Evolutionary conservation across 2,329 filamentous ascomycete species (phyloP).

Genomic region (Drechslerella stenobrocha): DNA sequence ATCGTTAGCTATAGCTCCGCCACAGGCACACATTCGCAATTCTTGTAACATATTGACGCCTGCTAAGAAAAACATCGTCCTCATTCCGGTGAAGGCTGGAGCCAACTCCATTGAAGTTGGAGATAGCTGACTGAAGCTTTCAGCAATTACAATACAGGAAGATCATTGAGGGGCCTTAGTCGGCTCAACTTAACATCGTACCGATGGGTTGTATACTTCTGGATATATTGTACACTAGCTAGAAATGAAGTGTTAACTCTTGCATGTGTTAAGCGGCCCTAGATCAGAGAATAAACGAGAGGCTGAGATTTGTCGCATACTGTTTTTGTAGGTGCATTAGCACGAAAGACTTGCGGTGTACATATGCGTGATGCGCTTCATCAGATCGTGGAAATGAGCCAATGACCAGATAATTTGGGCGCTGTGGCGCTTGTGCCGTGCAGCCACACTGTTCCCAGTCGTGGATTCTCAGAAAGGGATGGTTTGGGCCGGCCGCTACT

Average conservation of each 20-base stretch:
- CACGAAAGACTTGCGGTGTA: slow-evolving; percentile 16
- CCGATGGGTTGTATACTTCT: no score
- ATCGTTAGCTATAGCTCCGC: slow-evolving; percentile 26
- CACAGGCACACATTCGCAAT: slow-evolving; percentile 41
- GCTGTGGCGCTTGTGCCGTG: slow-evolving; percentile 33
- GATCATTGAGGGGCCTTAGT: no score
- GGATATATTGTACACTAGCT: slow-evolving; percentile 3
- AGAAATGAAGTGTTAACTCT: slow-evolving; percentile 6
- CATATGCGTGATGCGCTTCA: slow-evolving; percentile 30
- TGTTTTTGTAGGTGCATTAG: slow-evolving; percentile 13
- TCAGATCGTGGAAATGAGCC: slow-evolving; percentile 47
- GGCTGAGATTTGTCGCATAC: slow-evolving; percentile 15
- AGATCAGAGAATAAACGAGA: slow-evolving; percentile 15
- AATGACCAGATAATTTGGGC: slow-evolving; percentile 15
- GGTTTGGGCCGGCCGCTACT: slow-evolving; percentile 8
- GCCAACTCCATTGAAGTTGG: slow-evolving; percentile 8
- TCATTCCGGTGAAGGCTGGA: slow-evolving; percentile 10
- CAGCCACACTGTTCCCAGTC: slow-evolving; percentile 13
- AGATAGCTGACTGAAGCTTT: slow-evolving; percentile 3
- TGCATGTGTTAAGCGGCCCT: slow-evolving; percentile 8
- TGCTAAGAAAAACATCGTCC: slow-evolving; percentile 22
- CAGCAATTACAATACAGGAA: background rate
- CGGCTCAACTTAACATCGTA: no score
- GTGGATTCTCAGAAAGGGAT: slow-evolving; percentile 8
- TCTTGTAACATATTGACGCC: slow-evolving; percentile 32